Percentiles rank a stretch among this genome's conserved stretches.
These are phyloP conservation scores for Flaveria brownii DNA, from an alignment of 129 eudicot genomes.

Conservation along the genomic window DNA sequence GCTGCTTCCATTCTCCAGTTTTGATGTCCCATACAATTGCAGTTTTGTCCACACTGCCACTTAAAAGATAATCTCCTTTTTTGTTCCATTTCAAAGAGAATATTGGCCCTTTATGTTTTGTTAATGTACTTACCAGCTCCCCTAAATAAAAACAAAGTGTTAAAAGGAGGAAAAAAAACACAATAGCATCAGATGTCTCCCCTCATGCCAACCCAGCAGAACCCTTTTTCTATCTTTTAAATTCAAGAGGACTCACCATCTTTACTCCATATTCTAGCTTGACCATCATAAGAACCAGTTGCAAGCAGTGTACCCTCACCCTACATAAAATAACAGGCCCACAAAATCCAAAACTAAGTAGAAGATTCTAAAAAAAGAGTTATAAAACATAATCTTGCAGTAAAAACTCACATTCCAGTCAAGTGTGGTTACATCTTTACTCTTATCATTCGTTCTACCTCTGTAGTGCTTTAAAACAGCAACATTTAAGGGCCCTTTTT, in stretches of 20 bases:
- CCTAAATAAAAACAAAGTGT: constrained; percentile 40
- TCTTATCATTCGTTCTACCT: constrained; percentile 78
- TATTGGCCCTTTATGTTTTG: constrained; percentile 91
- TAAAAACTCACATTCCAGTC: constrained; percentile 90
- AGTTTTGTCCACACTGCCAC: constrained; percentile 95
- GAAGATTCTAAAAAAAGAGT: background rate
- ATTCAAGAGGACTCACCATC: constrained; percentile 53
- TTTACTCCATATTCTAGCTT: constrained; percentile 90
- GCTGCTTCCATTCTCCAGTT: constrained; percentile 94
- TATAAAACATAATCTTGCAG: constrained; percentile 9
- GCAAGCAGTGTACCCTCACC: constrained; percentile 92
- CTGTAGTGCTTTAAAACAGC: constrained; percentile 69
- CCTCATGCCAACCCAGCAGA: background rate
- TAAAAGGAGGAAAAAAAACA: background rate
- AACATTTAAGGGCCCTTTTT: constrained; percentile 50
- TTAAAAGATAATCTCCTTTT: constrained; percentile 92
- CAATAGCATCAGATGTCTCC: background rate
- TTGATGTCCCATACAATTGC: constrained; percentile 96
- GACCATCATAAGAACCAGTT: constrained; percentile 99
- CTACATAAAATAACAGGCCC: constrained; percentile 34
- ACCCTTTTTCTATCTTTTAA: background rate
- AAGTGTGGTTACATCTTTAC: constrained; percentile 94
- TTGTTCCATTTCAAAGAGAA: constrained; percentile 97
- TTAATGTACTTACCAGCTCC: constrained; percentile 67
- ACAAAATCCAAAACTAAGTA: constrained; percentile 5